Conservation (phyloP, 2,329 filamentous ascomycete genomes). For the Alternaria triticina region DNA sequence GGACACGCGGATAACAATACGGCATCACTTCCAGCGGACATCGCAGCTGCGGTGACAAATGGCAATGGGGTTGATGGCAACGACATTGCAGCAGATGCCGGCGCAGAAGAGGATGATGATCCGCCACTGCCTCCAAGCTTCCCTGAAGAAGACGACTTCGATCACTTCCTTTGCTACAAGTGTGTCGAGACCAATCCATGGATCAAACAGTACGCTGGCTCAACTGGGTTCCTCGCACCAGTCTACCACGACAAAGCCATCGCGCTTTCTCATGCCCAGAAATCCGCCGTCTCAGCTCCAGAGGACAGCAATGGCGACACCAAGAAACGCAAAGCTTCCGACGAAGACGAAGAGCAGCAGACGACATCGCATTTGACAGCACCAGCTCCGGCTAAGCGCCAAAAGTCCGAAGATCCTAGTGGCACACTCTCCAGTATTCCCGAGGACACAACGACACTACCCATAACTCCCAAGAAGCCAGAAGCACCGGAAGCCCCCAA, state of each 20-base stretch:
- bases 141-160: slow-evolving; percentile 86
- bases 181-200: slow-evolving; percentile 87
- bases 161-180: slow-evolving; percentile 91
- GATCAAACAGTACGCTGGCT: slow-evolving; percentile 87
- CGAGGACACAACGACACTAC: slow-evolving; percentile 32
- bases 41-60: slow-evolving; percentile 26
- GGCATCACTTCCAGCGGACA: slow-evolving; percentile 19
- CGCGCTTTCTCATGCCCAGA: slow-evolving; percentile 16
- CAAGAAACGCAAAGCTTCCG: slow-evolving; percentile 56
- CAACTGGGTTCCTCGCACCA: slow-evolving; percentile 77
- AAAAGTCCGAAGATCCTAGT: slow-evolving; percentile 43
- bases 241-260: slow-evolving; percentile 60
- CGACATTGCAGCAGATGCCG: slow-evolving; percentile 55
- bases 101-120: slow-evolving; percentile 61
- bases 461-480: slow-evolving; percentile 36
- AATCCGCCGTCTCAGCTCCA: slow-evolving; percentile 4
- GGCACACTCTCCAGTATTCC: slow-evolving; percentile 44
- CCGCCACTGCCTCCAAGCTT: slow-evolving; percentile 82
- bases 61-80: slow-evolving; percentile 39
- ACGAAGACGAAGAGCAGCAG: slow-evolving; percentile 44
- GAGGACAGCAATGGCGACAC: slow-evolving; percentile 32
- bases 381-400: slow-evolving; percentile 39
- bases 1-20: slow-evolving; percentile 11
- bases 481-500: slow-evolving; percentile 60
- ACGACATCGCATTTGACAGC: slow-evolving; percentile 18